These are phyloP conservation scores for Fraxinus albicans DNA, from an alignment of 305 asterid genomes.

Conservation along the genomic window DNA sequence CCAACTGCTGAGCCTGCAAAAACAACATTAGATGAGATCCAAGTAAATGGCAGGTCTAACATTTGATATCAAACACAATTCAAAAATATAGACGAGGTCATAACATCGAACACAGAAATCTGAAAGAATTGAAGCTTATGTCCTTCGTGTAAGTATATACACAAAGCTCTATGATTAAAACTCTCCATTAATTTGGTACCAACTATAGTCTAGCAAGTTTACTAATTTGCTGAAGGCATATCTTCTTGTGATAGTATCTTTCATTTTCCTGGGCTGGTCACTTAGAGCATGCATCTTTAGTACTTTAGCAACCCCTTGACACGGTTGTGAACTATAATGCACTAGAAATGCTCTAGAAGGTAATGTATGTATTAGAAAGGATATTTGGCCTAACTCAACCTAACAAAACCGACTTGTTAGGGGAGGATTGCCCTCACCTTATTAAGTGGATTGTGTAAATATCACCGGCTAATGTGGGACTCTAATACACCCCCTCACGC, in stretches of 20 bases:
- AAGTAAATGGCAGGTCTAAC: background rate
- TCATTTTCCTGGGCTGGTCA: background rate
- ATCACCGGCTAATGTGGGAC: no score
- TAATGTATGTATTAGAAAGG: background rate
- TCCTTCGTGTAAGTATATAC: background rate
- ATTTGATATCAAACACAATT: background rate
- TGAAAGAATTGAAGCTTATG: background rate
- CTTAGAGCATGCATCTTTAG: background rate
- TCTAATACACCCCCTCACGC: no score
- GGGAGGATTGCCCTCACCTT: no score
- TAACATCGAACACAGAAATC: background rate
- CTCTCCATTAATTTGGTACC: background rate
- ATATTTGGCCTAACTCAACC: no score
- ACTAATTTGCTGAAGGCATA: background rate
- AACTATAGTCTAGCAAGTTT: background rate
- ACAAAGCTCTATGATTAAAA: background rate
- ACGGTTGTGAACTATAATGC: background rate
- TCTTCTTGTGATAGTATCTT: background rate
- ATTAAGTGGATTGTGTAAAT: no score
- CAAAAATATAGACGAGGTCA: constrained; percentile 9
- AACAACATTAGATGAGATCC: constrained; percentile 27
- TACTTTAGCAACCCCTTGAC: background rate
- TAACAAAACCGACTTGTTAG: no score
- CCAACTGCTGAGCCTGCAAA: constrained; percentile 88
- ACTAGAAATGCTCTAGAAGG: background rate